Evolutionary conservation across 768 basidiomycete genomes (phyloP), one percentile per base, ranked within the genome.

Genomic region (Multifurca ochricompacta): DNA sequence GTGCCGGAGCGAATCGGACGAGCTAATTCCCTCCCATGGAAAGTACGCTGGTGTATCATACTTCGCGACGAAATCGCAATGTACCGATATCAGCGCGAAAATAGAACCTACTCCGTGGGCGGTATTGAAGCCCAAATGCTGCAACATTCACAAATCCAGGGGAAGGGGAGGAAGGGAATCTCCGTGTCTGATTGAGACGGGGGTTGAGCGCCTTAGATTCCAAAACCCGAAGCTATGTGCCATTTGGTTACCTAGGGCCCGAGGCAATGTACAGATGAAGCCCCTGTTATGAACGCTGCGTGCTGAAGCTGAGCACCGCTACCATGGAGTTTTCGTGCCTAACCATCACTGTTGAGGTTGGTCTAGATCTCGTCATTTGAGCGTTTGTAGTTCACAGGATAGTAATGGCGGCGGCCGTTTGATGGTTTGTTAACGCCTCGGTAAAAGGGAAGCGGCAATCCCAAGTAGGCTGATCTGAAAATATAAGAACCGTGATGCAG

Each of bases 11-110:
- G 21, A 42, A 54, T 41, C 39, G 23, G 45, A 31, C 13, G 13
- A 19, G 9, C 39, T 11, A 40, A 21, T 14, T 25, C 31, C 44
- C 32, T 51, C 7, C 21, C 39, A 18, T 28, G 31, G n/a, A 48
- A 32, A 23, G 30, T 21, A 40, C n/a, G 19, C 31, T 0, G 11
- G n/a, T 34, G 21, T 21, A 40, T 16, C 23, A 11, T 48, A 19
- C 37, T 31, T 51, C 44, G 27, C 31, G 25, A 47, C 18, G 25
- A 46, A 47, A 41, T 19, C 7, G 18, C 8, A 21, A 46, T 27
- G 37, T 16, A 35, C 31, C 25, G n/a, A 46, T 40, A 40, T 45
- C 47, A 43, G 39, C 28, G 28, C 43, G 27, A 56, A 44, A 51
- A 41, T 46, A 30, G 25, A 18, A 35, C 25, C n/a, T 40, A 19